phyloP scores from a whole-genome alignment of 2,329 filamentous ascomycete genomes.

The Aspergillus sp. region DNA sequence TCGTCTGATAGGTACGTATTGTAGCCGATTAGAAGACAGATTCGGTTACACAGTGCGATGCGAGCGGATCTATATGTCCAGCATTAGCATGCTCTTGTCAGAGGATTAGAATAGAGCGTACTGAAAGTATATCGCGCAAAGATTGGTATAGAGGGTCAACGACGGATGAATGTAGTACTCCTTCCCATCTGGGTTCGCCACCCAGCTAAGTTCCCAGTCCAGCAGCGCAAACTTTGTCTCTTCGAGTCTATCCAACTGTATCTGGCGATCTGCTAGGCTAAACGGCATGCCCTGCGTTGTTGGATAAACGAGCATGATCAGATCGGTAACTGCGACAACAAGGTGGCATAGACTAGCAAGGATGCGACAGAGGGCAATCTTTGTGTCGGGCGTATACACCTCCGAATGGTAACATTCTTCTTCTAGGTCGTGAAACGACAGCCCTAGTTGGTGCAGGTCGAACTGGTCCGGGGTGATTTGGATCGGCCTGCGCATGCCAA shows the following conservation, averaged over 20 bases:
- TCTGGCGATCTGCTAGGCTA: not conserved
- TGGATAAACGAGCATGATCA: constrained; percentile 13
- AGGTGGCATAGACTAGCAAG: constrained; percentile 15
- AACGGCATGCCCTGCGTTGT: constrained; percentile 3
- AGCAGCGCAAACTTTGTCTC: constrained; percentile 10
- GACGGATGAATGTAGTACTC: constrained; percentile 15
- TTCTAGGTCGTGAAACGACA: constrained; percentile 11
- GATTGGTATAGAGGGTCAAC: constrained; percentile 12
- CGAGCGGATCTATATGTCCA: constrained; percentile 8
- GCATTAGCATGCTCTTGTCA: not conserved
- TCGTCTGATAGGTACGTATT: not conserved
- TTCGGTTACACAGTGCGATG: constrained; percentile 16
- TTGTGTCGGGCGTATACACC: constrained; percentile 12
- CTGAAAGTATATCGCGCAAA: constrained; percentile 16
- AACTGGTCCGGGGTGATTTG: constrained; percentile 15
- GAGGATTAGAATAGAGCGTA: not conserved
- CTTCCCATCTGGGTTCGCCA: constrained; percentile 12
- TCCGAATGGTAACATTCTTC: constrained; percentile 13
- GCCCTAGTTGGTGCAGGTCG: constrained; percentile 7
- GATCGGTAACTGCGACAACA: constrained; percentile 11
- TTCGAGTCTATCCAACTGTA: constrained; percentile 8
- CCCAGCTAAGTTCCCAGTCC: constrained; percentile 16
- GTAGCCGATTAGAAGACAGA: constrained; percentile 11
- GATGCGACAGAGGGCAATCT: constrained; percentile 10
- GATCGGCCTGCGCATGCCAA: constrained; percentile 16